A percentile compares a stretch with the other conserved stretches of the same genome.
Evolutionary conservation across 2,329 filamentous ascomycete species (phyloP).

Genomic region (Periconia digitata): DNA sequence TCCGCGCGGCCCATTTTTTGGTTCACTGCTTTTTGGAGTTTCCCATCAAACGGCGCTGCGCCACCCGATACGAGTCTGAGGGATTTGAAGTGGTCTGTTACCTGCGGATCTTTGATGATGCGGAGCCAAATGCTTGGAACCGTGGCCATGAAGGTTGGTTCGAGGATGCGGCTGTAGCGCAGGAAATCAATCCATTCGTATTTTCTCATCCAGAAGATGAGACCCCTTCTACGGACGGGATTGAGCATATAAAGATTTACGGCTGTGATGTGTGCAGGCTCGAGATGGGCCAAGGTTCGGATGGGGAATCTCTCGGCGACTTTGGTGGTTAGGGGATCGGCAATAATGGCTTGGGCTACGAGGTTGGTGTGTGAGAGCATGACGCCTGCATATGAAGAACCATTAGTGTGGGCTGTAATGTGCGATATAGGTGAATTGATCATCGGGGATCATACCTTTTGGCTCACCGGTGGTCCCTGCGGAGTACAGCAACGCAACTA

Average conservation of each 20-base stretch:
- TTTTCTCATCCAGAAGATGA: slow-evolving; percentile 65
- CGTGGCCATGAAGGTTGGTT: slow-evolving; percentile 57
- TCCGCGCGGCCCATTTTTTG: too few species aligned
- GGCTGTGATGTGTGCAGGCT: slow-evolving; percentile 49
- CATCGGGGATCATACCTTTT: too few species aligned
- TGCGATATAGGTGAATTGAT: too few species aligned
- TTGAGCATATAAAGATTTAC: slow-evolving; percentile 46
- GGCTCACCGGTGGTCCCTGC: too few species aligned
- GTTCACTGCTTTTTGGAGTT: too few species aligned
- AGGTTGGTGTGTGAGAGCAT: slow-evolving; percentile 44
- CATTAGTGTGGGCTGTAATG: too few species aligned
- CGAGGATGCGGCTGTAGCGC: slow-evolving; percentile 49
- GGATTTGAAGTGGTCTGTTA: slow-evolving; percentile 56
- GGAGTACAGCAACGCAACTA: slow-evolving; percentile 44
- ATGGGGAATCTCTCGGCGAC: slow-evolving; percentile 25
- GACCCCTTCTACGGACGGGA: slow-evolving; percentile 34
- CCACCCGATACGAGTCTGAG: slow-evolving; percentile 13
- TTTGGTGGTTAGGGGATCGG: slow-evolving; percentile 9
- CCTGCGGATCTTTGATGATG: slow-evolving; percentile 57
- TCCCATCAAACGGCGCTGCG: too few species aligned
- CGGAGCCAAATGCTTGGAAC: slow-evolving; percentile 61
- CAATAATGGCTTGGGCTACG: slow-evolving; percentile 33
- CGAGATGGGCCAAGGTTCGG: slow-evolving; percentile 46
- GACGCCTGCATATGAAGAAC: slow-evolving; percentile 44
- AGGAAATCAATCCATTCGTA: too few species aligned